Percentiles rank a stretch among this genome's conserved stretches.
Conservation (phyloP, 257 asterid genomes). For the Fraxinus americana region DNA sequence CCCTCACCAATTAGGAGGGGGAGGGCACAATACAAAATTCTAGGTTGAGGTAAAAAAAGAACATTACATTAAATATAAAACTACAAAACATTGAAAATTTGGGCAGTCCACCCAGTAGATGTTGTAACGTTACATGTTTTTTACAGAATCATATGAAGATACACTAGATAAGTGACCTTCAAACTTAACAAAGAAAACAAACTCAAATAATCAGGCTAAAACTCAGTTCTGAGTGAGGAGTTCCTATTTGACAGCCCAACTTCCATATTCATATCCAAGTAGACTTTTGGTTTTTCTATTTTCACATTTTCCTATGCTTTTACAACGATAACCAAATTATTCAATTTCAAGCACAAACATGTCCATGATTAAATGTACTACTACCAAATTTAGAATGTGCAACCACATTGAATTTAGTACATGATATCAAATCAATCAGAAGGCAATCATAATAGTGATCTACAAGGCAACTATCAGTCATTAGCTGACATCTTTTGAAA, state of each 20-base stretch:
- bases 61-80: no score
- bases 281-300: background rate
- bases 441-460: background rate
- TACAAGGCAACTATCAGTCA: background rate
- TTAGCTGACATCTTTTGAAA: slow-evolving; percentile 1
- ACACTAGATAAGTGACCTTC: background rate
- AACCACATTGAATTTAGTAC: background rate
- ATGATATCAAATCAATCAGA: background rate
- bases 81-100: background rate
- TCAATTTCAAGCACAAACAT: background rate
- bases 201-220: background rate
- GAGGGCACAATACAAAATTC: no score
- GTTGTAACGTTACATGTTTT: background rate
- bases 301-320: background rate
- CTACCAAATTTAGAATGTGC: background rate
- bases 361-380: background rate
- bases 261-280: no score
- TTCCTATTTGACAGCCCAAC: no score
- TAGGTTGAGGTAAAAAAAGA: no score
- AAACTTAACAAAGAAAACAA: background rate
- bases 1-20: no score
- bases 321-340: background rate
- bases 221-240: no score
- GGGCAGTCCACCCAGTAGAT: background rate
- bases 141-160: background rate